These are phyloP conservation scores for Fusarium protoensiforme DNA, from an alignment of 2,329 filamentous ascomycete species.

Conservation along the genomic window DNA sequence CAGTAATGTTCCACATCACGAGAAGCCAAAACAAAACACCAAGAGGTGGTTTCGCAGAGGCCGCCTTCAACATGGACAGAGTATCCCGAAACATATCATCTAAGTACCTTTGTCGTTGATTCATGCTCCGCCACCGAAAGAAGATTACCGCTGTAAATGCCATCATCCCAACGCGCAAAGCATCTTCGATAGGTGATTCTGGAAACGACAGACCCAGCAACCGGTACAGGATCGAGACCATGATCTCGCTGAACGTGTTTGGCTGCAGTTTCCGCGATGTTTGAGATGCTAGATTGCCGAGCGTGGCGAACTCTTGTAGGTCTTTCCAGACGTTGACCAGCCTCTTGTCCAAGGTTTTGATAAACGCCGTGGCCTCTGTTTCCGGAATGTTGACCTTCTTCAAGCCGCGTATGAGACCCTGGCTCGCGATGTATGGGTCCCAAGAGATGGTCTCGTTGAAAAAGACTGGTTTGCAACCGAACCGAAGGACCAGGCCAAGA, in stretches of 20 bases:
- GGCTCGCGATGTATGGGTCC: constrained; percentile 17
- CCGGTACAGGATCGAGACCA: constrained; percentile 28
- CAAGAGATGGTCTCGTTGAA: constrained; percentile 23
- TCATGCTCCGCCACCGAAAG: constrained; percentile 33
- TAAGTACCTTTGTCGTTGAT: constrained; percentile 14
- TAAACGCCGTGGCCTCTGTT: background rate
- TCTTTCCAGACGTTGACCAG: constrained; percentile 26
- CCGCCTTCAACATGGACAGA: background rate
- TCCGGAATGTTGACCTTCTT: background rate
- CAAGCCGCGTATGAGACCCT: background rate
- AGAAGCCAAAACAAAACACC: constrained; percentile 24
- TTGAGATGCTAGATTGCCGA: constrained; percentile 34
- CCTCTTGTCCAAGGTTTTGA: constrained; percentile 16
- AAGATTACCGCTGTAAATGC: constrained; percentile 20
- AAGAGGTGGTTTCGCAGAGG: background rate
- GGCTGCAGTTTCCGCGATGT: constrained; percentile 24
- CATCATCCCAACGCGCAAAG: constrained; percentile 26
- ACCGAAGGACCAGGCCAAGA: constrained; percentile 21
- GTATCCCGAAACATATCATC: background rate
- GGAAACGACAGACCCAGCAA: constrained; percentile 17
- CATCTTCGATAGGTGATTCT: background rate
- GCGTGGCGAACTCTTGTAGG: constrained; percentile 19
- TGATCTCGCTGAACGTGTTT: constrained; percentile 33
- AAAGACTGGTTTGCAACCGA: constrained; percentile 22
- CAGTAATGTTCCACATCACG: background rate